Evolutionary conservation across 352 stramenopile species (phyloP), one percentile per base, ranked within the genome.

Genomic region (Pythium apleroticum): DNA sequence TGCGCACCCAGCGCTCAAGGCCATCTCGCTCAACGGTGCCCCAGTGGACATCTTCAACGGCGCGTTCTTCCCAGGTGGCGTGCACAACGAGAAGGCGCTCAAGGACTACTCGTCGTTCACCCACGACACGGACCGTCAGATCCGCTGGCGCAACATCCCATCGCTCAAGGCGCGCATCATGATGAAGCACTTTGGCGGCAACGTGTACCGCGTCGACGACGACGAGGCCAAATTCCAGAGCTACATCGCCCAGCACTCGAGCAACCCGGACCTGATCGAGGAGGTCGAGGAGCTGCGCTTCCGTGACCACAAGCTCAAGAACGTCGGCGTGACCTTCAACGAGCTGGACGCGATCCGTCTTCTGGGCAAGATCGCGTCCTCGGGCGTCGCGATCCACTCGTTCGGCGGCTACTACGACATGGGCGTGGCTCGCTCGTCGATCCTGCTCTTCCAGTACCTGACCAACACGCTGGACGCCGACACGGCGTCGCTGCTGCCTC

Each of bases 121-220:
- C 28, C 61, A 80, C 59, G 86, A 86, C 24, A 90, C 81, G n/a
- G 83, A 94, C 67, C 71, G 74, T 17, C 84, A 94, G 67, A 81
- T 85, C 49, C 84, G 84, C 22, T 94, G 86, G 86, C 70, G 78
- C 60, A 62, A 73, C 12, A 91, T 94, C 66, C 86, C 86, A 14
- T 79, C 78, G 31, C 74, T 94, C 50, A 91, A 91, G 71, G 72
- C 83, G 41, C 78, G 86, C 15, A 70, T 92, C 17, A 94, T 94
- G 86, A 87, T 94, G 71, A 91, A 90, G 52, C 74, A 90, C 67
- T 94, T 94, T 69, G 86, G 86, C 53, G 86, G 86, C 24, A 84
- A 87, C 63, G 78, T 94, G n/a, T 90, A 90, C 72, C 74, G 73
- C n/a, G 86, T 94, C 58, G 77, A 94, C 60, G 74, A 88, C 37